Percentiles rank a stretch among this genome's conserved stretches.
These are phyloP conservation scores for Hysterium pulicare DNA, from an alignment of 2,329 filamentous ascomycete species.

Conservation along the genomic window DNA sequence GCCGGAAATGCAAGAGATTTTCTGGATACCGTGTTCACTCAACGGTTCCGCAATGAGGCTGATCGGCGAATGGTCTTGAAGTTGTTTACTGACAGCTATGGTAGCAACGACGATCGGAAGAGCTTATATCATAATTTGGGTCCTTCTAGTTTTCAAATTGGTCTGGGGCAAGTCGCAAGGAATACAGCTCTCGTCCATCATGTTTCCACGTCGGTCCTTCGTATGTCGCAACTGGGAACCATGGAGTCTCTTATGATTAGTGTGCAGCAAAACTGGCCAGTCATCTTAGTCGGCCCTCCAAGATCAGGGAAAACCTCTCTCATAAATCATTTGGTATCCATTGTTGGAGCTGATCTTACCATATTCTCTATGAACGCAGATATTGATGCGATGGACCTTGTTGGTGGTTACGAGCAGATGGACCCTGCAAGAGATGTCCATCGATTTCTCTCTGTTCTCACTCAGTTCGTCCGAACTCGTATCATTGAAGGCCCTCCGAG, in stretches of 20 bases:
- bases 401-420: slow-evolving; percentile 93
- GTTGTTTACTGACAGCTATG: slow-evolving; percentile 66
- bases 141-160: slow-evolving; percentile 68
- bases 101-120: slow-evolving; percentile 31
- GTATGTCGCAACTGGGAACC: slow-evolving; percentile 59
- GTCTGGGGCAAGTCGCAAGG: slow-evolving; percentile 67
- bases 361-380: slow-evolving; percentile 91
- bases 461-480: slow-evolving; percentile 48
- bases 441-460: slow-evolving; percentile 54
- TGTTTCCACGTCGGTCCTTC: slow-evolving; percentile 16
- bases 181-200: slow-evolving; percentile 42
- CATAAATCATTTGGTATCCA: slow-evolving; percentile 74
- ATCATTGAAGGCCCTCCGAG: slow-evolving; percentile 9
- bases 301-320: slow-evolving; percentile 84
- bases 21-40: slow-evolving; percentile 76
- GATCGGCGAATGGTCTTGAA: slow-evolving; percentile 65
- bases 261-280: slow-evolving; percentile 80
- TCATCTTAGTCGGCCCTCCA: slow-evolving; percentile 80
- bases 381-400: slow-evolving; percentile 93
- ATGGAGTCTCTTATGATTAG: slow-evolving; percentile 86
- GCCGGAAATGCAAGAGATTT: slow-evolving; percentile 67
- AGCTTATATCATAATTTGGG: slow-evolving; percentile 68
- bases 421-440: slow-evolving; percentile 74
- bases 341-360: slow-evolving; percentile 71
- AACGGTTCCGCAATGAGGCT: slow-evolving; percentile 72